Percentiles rank a stretch among this genome's conserved stretches.
Conservation (phyloP, 257 asterid genomes). For the Mentha longifolia region DNA sequence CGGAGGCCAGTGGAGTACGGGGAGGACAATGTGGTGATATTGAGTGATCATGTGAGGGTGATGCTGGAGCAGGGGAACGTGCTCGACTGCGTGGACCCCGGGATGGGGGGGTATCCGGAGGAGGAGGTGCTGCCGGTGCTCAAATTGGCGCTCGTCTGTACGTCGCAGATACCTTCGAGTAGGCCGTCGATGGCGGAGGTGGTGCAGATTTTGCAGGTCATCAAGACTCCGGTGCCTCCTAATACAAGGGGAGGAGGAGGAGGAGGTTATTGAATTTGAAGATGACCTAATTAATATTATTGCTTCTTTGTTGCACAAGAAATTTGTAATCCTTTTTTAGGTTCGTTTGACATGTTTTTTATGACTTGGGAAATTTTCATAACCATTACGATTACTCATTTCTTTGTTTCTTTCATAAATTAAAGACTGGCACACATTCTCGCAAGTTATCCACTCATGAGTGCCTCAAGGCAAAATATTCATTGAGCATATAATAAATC, state of each 20-base stretch:
- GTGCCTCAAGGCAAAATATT: too few species aligned
- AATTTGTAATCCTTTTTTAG: too few species aligned
- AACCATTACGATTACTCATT: too few species aligned
- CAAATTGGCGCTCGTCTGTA: conserved; percentile 86
- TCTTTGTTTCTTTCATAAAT: too few species aligned
- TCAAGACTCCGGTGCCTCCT: conserved; percentile 66
- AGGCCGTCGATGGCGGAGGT: conserved; percentile 99
- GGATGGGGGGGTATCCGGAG: conserved; percentile 69
- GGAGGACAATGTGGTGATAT: conserved; percentile 77
- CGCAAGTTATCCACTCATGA: too few species aligned
- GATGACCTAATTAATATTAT: too few species aligned
- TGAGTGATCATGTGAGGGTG: conserved; percentile 76
- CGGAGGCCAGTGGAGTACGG: conserved; percentile 81
- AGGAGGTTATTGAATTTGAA: neutral
- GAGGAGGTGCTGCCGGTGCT: conserved; percentile 87
- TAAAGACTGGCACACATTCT: too few species aligned
- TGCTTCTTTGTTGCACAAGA: neutral
- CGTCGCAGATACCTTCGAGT: conserved; percentile 93
- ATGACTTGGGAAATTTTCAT: neutral
- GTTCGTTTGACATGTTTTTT: neutral
- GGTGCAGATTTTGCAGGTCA: conserved; percentile 90
- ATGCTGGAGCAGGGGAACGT: conserved; percentile 82
- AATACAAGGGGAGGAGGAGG: conserved; percentile 40
- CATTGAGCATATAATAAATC: too few species aligned
- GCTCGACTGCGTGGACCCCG: conserved; percentile 72